These are phyloP conservation scores for Asterochloris sp. DNA, from an alignment of 139 green algal species.

Conservation along the genomic window DNA sequence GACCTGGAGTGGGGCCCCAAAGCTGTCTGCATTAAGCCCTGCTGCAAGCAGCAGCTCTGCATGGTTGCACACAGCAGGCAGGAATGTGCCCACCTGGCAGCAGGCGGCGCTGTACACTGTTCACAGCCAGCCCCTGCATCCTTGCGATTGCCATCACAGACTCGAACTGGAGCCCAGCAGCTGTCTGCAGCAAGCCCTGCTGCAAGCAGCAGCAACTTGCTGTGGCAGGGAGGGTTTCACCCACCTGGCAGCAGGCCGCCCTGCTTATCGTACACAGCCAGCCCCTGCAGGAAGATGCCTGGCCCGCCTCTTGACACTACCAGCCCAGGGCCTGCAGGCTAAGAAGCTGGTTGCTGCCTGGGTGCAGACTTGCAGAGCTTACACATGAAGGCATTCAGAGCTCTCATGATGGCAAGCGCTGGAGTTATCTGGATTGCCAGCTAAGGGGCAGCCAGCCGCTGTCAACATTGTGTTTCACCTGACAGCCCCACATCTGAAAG, in stretches of 20 bases:
- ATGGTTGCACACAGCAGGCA: neutral
- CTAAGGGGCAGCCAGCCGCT: neutral
- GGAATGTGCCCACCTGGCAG: neutral
- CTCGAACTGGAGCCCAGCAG: too few species aligned
- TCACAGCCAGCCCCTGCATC: conserved; percentile 75
- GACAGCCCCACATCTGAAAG: conserved; percentile 54
- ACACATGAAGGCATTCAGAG: too few species aligned
- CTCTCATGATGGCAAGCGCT: too few species aligned
- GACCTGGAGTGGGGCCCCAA: too few species aligned
- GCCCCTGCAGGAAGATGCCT: conserved; percentile 89
- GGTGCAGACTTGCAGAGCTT: too few species aligned
- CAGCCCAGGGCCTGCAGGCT: conserved; percentile 30
- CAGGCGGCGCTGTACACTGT: conserved; percentile 40
- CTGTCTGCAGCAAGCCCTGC: too few species aligned
- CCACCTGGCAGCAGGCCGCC: conserved; percentile 30
- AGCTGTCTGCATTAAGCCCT: too few species aligned
- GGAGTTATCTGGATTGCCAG: neutral
- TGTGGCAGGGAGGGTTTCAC: neutral
- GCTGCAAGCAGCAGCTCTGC: neutral
- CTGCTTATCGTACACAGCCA: conserved; percentile 53
- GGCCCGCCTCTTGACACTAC: conserved; percentile 54
- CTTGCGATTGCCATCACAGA: too few species aligned
- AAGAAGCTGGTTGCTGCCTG: too few species aligned
- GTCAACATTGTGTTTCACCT: conserved; percentile 23
- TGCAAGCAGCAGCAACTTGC: neutral